Percentiles rank a stretch among this genome's conserved stretches.
phyloP scores from a whole-genome alignment of 2,329 filamentous ascomycete species.

The Parafenestella ontariensis region DNA sequence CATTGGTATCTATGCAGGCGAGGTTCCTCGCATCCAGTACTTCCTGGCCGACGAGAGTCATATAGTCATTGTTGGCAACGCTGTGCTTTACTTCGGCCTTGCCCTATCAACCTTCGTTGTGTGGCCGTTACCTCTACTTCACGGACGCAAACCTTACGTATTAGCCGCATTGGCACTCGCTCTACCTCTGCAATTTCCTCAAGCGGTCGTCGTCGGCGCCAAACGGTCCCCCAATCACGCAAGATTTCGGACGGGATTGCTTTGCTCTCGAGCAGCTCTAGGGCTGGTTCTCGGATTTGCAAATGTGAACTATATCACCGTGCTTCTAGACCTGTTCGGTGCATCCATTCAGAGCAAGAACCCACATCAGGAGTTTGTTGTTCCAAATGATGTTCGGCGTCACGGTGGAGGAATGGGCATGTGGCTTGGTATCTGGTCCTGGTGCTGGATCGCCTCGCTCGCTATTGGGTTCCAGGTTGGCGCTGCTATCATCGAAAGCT shows the following conservation, averaged over 20 bases:
- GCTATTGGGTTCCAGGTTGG: slow-evolving; percentile 76
- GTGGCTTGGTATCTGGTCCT: slow-evolving; percentile 72
- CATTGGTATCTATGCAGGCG: slow-evolving; percentile 76
- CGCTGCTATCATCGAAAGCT: slow-evolving; percentile 68
- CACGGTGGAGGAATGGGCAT: slow-evolving; percentile 80
- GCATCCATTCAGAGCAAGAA: slow-evolving; percentile 75
- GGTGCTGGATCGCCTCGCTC: slow-evolving; percentile 76
- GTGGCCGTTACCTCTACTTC: slow-evolving; percentile 77
- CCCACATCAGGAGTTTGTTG: slow-evolving; percentile 75
- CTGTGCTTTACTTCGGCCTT: slow-evolving; percentile 74
- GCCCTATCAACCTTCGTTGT: slow-evolving; percentile 72
- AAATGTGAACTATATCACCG: slow-evolving; percentile 77
- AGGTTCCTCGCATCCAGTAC: slow-evolving; percentile 81
- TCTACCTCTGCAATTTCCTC: slow-evolving; percentile 77
- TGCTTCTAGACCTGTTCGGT: slow-evolving; percentile 77
- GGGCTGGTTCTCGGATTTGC: slow-evolving; percentile 75
- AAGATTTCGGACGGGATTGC: slow-evolving; percentile 66
- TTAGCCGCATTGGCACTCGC: slow-evolving; percentile 71
- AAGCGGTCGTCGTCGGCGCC: slow-evolving; percentile 70
- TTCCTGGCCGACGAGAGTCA: slow-evolving; percentile 74
- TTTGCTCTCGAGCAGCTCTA: slow-evolving; percentile 70
- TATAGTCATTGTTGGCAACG: slow-evolving; percentile 74
- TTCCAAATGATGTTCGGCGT: slow-evolving; percentile 71
- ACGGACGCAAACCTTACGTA: slow-evolving; percentile 81
- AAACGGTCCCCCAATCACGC: slow-evolving; percentile 63